phyloP scores from a whole-genome alignment of 805 yeast genomes.

The Wickerhamiella occidentalis region DNA sequence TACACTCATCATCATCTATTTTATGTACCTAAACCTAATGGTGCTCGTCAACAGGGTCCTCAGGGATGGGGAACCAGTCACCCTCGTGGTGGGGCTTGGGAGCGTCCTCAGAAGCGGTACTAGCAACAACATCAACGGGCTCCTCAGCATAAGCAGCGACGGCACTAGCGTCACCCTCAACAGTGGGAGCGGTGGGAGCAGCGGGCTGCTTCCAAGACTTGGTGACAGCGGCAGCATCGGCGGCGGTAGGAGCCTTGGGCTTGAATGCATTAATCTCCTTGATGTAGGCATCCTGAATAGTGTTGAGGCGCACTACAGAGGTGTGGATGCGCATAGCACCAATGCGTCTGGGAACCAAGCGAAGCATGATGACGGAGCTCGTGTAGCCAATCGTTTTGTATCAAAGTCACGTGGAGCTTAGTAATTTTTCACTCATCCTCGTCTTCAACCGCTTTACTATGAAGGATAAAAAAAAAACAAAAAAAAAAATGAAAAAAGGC shows the following conservation, averaged over 20 bases:
- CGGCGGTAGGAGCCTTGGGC: conserved; percentile 61
- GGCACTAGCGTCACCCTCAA: conserved; percentile 58
- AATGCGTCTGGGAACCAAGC: conserved; percentile 13
- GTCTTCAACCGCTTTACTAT: no score
- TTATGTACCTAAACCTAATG: conserved; percentile 15
- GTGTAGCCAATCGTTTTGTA: neutral
- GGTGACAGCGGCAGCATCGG: conserved; percentile 67
- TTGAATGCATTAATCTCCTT: conserved; percentile 80
- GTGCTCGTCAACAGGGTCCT: conserved; percentile 28
- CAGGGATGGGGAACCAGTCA: conserved; percentile 34
- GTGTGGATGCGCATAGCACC: conserved; percentile 21
- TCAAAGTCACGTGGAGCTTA: neutral
- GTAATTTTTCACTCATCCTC: neutral
- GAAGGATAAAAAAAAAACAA: no score
- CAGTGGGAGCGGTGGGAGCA: conserved; percentile 67
- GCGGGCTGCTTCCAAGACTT: conserved; percentile 74
- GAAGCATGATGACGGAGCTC: conserved; percentile 9
- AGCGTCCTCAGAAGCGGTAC: conserved; percentile 18
- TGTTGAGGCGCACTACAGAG: conserved; percentile 33
- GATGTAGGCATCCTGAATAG: conserved; percentile 74
- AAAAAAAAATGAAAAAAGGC: neutral
- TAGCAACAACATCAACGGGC: conserved; percentile 31
- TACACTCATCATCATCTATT: conserved; percentile 1
- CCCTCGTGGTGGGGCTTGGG: conserved; percentile 17
- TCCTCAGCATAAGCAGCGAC: conserved; percentile 36